Conservation (phyloP, 257 asterid genomes). For the Coffea canephora region DNA sequence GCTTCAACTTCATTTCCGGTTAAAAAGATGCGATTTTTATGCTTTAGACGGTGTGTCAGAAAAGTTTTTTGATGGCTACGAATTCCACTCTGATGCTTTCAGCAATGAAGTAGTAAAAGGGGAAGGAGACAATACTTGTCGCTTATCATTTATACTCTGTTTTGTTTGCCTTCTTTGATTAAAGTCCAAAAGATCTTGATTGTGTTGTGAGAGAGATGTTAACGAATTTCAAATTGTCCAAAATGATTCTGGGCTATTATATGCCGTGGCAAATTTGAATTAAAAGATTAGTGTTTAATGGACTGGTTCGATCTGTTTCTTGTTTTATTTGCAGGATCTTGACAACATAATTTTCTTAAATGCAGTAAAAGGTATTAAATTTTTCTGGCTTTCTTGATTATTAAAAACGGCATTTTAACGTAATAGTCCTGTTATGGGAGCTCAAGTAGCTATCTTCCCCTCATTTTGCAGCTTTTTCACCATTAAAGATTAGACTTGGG, state of each 20-base stretch:
- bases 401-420: neutral
- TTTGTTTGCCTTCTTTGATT: neutral
- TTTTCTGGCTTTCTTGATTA: constrained; percentile 1
- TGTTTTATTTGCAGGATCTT: constrained; percentile 61
- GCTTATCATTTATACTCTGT: neutral
- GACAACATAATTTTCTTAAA: constrained; percentile 53
- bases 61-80: neutral
- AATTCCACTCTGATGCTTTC: neutral
- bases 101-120: neutral
- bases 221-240: neutral
- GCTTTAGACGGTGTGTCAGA: neutral
- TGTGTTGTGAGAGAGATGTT: neutral
- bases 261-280: neutral
- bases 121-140: neutral
- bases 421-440: constrained; percentile 13
- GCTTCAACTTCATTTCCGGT: neutral
- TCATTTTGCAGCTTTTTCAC: constrained; percentile 67
- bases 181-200: neutral
- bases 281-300: neutral
- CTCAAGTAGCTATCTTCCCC: constrained; percentile 9
- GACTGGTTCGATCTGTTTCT: constrained; percentile 8
- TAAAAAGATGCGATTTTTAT: neutral
- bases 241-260: neutral
- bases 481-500: constrained; percentile 81
- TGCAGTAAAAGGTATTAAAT: constrained; percentile 69